A percentile compares a stretch with the other conserved stretches of the same genome.
These are phyloP conservation scores for Microbotryum silenes-acaulis DNA, from an alignment of 1,284 basidiomycete species.

Conservation along the genomic window DNA sequence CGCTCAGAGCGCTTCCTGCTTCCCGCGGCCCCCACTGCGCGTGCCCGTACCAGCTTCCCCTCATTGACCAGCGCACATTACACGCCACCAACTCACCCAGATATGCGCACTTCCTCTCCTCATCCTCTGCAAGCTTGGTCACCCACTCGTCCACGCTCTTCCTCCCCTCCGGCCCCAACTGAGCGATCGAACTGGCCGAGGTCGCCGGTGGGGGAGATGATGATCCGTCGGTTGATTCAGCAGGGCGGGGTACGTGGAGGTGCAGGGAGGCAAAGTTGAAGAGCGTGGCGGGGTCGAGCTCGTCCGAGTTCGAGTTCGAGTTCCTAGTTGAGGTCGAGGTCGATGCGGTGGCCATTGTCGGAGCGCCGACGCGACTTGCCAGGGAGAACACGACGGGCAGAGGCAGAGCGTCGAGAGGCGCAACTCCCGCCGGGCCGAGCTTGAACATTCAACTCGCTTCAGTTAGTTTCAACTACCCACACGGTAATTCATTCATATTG, in stretches of 20 bases:
- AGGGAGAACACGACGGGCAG: too few species aligned
- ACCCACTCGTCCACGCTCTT: constrained; percentile 2
- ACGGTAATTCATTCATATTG: too few species aligned
- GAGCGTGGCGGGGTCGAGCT: not conserved
- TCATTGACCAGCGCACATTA: not conserved
- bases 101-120: not conserved
- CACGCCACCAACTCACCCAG: not conserved
- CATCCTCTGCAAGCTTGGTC: not conserved
- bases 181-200: not conserved
- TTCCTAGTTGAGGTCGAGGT: too few species aligned
- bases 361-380: too few species aligned
- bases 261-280: constrained; percentile 2
- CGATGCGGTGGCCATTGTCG: too few species aligned
- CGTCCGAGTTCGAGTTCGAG: not conserved
- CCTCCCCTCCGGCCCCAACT: not conserved
- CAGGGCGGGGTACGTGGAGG: not conserved
- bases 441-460: too few species aligned
- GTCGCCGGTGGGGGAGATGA: not conserved
- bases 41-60: too few species aligned
- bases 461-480: too few species aligned
- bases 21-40: too few species aligned
- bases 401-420: too few species aligned
- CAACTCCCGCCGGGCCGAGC: too few species aligned
- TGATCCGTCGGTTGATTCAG: not conserved
- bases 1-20: not conserved